Evolutionary conservation across 2,329 filamentous ascomycete species (phyloP), one percentile per base, ranked within the genome.

Genomic region (Neoarthrinium moseri): DNA sequence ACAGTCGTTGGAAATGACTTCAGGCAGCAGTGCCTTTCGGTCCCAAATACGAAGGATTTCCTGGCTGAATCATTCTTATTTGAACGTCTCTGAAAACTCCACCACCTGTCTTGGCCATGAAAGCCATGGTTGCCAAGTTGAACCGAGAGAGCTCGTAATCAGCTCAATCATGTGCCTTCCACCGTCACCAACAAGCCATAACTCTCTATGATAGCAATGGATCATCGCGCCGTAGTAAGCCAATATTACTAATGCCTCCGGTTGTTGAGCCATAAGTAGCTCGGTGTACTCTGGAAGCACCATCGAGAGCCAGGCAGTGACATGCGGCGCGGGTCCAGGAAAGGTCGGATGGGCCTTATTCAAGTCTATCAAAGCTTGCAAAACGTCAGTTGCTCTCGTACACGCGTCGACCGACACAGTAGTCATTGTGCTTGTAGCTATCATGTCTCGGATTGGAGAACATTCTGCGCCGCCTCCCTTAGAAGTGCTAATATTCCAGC

Each of bases 211-310:
- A 13, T 50, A 55, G 21, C 57, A 45, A 40, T 64, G 57, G 13
- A 64, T 51, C 18, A 64, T 51, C 15, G 58, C 48, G 0, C 55
- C 51, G 33, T 63, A 62, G 47, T 63, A 57, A 4, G 53, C 57
- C 17, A 64, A 46, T 6, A 65, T 36, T 2, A 57, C 52, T 7
- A 64, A 22, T 6, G 56, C 59, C 37, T 59, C 58, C 4, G 59
- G 57, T 10, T 41, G 43, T 18, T 50, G 50, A 24, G 44, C 43
- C 17, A 29, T 43, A 27, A 64, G 41, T 46, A 64, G 39, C 3
- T 51, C 49, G 10, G 53, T 49, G 45, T 35, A 44, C 8, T 44
- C 21, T 13, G 20, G 22, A 20, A 23, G 24, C 3, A 35, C 5
- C 4, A 23, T 17, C 4, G n/a, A 21, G 7, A 36, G 32, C 41